A percentile compares a stretch with the other conserved stretches of the same genome.
phyloP scores from a whole-genome alignment of 2,329 filamentous ascomycete genomes.

The Myriosclerotinia curreyana region DNA sequence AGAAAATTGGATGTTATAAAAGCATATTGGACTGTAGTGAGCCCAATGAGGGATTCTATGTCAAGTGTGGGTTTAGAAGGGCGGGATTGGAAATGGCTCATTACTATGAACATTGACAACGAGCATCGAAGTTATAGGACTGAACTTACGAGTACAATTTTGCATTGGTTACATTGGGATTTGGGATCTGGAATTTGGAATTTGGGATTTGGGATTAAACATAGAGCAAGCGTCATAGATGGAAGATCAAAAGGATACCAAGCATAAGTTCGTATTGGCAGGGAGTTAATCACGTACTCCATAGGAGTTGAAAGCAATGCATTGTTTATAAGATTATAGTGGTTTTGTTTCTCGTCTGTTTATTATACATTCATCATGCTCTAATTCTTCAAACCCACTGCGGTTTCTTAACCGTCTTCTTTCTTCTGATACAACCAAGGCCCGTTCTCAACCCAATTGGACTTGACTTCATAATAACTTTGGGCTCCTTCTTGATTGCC shows the following conservation, averaged over 20 bases:
- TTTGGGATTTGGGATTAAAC: constrained; percentile 3
- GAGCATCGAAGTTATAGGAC: neutral
- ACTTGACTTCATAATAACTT: neutral
- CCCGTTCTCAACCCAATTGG: constrained; percentile 8
- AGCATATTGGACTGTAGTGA: constrained; percentile 96
- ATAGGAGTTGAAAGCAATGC: neutral
- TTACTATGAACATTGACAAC: constrained; percentile 57
- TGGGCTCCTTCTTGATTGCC: neutral
- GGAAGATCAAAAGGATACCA: constrained; percentile 6
- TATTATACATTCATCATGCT: neutral
- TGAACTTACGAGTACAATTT: neutral
- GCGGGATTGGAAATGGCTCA: constrained; percentile 96
- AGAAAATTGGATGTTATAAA: constrained; percentile 93
- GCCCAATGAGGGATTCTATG: constrained; percentile 94
- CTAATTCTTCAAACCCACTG: constrained; percentile 5
- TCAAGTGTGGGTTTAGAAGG: constrained; percentile 93
- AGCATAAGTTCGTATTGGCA: neutral
- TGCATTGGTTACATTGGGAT: neutral
- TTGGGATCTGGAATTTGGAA: constrained; percentile 7
- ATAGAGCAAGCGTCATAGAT: constrained; percentile 15
- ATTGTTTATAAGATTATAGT: neutral
- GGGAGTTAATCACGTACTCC: neutral
- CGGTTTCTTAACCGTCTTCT: neutral
- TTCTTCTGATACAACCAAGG: neutral
- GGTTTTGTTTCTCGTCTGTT: neutral